These are phyloP conservation scores for Yarrowia sp. DNA, from an alignment of 805 yeast species.

Conservation along the genomic window DNA sequence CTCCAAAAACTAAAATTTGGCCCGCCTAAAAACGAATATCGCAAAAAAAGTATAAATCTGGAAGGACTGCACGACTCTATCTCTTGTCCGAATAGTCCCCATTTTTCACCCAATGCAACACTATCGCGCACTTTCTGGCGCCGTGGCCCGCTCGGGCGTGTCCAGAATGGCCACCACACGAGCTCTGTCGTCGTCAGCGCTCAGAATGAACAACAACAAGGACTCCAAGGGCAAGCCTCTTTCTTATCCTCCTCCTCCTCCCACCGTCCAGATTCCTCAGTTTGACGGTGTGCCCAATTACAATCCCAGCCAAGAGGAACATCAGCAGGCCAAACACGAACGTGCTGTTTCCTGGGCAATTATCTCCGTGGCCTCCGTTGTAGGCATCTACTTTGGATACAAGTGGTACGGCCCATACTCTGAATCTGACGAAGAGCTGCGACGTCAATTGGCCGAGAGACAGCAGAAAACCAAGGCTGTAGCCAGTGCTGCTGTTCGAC, in stretches of 20 bases:
- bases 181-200: no score
- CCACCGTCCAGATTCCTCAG: not conserved
- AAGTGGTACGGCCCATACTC: constrained; percentile 5
- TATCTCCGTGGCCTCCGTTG: not conserved
- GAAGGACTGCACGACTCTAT: no score
- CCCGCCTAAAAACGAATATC: no score
- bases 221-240: not conserved
- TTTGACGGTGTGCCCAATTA: not conserved
- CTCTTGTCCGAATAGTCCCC: no score
- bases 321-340: constrained; percentile 1
- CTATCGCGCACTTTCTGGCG: not conserved
- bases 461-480: constrained; percentile 7
- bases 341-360: not conserved
- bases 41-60: no score
- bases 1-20: no score
- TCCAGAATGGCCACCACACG: no score
- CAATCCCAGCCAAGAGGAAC: constrained; percentile 4
- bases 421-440: constrained; percentile 3
- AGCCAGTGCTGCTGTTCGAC: not conserved
- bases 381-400: constrained; percentile 4
- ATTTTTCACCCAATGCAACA: not conserved
- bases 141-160: not conserved
- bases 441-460: not conserved
- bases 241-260: constrained; percentile 16
- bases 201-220: no score